Base-by-base conservation (phyloP, 495 filamentous ascomycete species). In the Hypoxylon subgilvum region DNA sequence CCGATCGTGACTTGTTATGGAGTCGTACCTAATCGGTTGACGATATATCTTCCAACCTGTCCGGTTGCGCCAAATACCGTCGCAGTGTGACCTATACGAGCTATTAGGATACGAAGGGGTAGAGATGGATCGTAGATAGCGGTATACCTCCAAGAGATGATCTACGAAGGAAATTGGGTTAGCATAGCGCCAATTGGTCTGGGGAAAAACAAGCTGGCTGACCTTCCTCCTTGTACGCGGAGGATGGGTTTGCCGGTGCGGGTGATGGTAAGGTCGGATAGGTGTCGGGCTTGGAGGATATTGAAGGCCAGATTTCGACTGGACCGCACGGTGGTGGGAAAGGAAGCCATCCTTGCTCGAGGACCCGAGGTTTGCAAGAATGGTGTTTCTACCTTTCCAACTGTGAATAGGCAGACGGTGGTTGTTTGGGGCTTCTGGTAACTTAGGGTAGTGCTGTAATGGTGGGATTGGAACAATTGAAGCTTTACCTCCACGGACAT, bases 31-130 rank as follows among this genome's bases (percentile, higher is more conserved):
- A 99, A 85, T 67, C 88, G 84, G 76, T 96, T 95, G 67, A 97
- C 94, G 74, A 99, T 95, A 74, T 99, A 99, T 66, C 94, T 87
- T 67, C 94, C 94, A 31, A 99, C 82, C 72, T 95, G 92, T 59
- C 94, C 94, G 34, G 93, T 96, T 58, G 95, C 95, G 74, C 94
- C 94, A 74, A 99, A 99, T 67, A 99, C 92, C 34, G 94, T 99
- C 27, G 88, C 92, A 54, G 92, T 97, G 74, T 97, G 91, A 46
- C 91, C 92, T 91, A 79, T 61, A 44, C 32, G 50, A 44, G 38
- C 12, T 2, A 70, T 70, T 42, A 74, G 59, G 25, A 57, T 75
- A 50, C 71, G 71, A 50, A 43, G 49, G 47, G 51, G 35, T 31
- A 32, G 31, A 23, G 48, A 49, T 69, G 47, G 57, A 70, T 57